Evolutionary conservation across 441 rosid genomes (phyloP).

Genomic region (Dalechampia spathulata): DNA sequence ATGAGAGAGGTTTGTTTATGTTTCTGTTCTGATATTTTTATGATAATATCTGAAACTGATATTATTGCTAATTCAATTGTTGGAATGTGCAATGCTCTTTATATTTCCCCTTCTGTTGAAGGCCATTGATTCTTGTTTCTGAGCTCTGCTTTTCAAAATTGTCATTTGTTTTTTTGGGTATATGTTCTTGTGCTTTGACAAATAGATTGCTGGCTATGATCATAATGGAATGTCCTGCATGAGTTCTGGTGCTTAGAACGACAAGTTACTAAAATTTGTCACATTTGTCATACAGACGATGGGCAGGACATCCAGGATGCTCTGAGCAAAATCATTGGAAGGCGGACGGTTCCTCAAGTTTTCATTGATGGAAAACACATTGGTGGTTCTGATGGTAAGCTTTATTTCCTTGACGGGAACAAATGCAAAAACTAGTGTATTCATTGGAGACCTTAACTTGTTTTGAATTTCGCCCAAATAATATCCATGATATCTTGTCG

Average conservation of each 20-base stretch:
- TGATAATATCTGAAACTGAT: no score
- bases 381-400: conserved; percentile 88
- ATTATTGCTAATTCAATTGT: no score
- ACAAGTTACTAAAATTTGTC: neutral
- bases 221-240: neutral
- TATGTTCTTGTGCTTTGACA: no score
- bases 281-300: conserved; percentile 45
- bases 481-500: conserved; percentile 9
- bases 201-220: neutral
- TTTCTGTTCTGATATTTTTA: neutral
- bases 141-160: neutral
- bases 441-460: conserved; percentile 1
- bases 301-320: conserved; percentile 63
- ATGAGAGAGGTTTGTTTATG: conserved; percentile 48
- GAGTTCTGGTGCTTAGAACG: neutral
- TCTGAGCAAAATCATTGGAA: conserved; percentile 46
- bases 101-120: no score
- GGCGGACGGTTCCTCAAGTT: conserved; percentile 89
- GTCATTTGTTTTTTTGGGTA: neutral
- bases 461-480: conserved; percentile 4
- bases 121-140: neutral
- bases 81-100: no score
- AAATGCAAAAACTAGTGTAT: neutral
- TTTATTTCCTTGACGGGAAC: neutral
- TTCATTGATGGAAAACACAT: conserved; percentile 77